Conservation (phyloP, 2,329 filamentous ascomycete species). For the Blumeria hordei region DNA sequence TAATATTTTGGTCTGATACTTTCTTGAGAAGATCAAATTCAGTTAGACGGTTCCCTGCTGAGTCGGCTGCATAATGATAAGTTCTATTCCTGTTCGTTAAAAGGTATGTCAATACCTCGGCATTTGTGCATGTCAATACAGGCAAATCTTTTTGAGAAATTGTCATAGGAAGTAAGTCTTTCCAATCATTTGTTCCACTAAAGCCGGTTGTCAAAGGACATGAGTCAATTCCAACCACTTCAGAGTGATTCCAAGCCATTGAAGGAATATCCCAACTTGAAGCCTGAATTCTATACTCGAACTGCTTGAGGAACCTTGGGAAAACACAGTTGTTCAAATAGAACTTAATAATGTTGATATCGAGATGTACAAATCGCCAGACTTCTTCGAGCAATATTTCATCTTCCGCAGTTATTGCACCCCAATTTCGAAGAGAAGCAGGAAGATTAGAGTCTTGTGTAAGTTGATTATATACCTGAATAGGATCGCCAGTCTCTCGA, state of each 20-base stretch:
- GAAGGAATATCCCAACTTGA: constrained; percentile 45
- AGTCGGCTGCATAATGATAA: constrained; percentile 24
- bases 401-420: constrained; percentile 33
- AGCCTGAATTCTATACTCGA: constrained; percentile 33
- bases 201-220: constrained; percentile 36
- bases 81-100: constrained; percentile 25
- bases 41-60: constrained; percentile 17
- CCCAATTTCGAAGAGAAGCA: constrained; percentile 24
- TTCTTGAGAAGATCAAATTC: constrained; percentile 22
- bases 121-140: constrained; percentile 31
- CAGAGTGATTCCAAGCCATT: constrained; percentile 17
- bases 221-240: constrained; percentile 3
- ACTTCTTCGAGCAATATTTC: constrained; percentile 23
- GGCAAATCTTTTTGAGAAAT: constrained; percentile 36
- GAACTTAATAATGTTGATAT: constrained; percentile 28
- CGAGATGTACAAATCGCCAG: constrained; percentile 24
- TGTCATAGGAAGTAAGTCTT: constrained; percentile 31
- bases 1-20: constrained; percentile 18
- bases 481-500: constrained; percentile 27
- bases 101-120: constrained; percentile 33
- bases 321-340: constrained; percentile 41
- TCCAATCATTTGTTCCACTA: constrained; percentile 45
- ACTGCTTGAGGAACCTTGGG: constrained; percentile 37
- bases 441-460: constrained; percentile 20
- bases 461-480: constrained; percentile 29